Evolutionary conservation across 352 stramenopile genomes (phyloP), one percentile per base, ranked within the genome.

Genomic region (Aphanomyces stellatus): DNA sequence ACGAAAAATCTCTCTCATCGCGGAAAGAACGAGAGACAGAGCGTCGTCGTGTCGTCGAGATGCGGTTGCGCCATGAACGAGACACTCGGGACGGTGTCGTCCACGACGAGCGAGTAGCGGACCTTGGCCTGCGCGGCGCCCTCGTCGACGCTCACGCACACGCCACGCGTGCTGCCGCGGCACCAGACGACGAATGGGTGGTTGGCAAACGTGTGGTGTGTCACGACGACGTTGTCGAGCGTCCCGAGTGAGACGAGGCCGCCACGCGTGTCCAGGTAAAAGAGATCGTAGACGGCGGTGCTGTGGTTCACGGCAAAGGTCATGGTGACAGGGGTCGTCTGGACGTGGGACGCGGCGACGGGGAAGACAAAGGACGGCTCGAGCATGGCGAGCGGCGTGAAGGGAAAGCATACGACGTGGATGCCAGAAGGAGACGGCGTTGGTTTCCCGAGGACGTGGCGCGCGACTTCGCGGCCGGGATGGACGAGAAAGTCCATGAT

Each of bases 51-150:
- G 7, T 19, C 25, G 17, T 19, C 4, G 8, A 31, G 10, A n/a
- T 33, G 25, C 1, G 31, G 10, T 60, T 33, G 51, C 17, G 51
- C 51, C 51, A 60, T 60, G 31, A 60, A 60, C 28, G 51, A 60
- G 2, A 60, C n/a, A 31, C 51, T 60, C 7, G 27, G 30, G 2
- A 41, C n/a, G 25, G 10, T 41, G 31, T 60, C 51, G n/a, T 60
- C 51, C 2, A 60, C 25, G 6, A 60, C 51, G 51, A 60, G 6
- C 2, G 51, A 60, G 51, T 30, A 60, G 11, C 31, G 27, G 31
- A 35, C 31, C 43, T 60, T 60, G 3, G 51, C 27, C 10, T 22
- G 10, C 28, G 33, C n/a, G 7, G 33, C 51, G 17, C 25, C 33
- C 5, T 4, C 51, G 4, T 60, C 25, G 7, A 35, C 31, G 25